Percentiles rank a stretch among this genome's conserved stretches.
Evolutionary conservation across 164 flowering plant genomes (phyloP).

Genomic region (Magnolia officinalis): DNA sequence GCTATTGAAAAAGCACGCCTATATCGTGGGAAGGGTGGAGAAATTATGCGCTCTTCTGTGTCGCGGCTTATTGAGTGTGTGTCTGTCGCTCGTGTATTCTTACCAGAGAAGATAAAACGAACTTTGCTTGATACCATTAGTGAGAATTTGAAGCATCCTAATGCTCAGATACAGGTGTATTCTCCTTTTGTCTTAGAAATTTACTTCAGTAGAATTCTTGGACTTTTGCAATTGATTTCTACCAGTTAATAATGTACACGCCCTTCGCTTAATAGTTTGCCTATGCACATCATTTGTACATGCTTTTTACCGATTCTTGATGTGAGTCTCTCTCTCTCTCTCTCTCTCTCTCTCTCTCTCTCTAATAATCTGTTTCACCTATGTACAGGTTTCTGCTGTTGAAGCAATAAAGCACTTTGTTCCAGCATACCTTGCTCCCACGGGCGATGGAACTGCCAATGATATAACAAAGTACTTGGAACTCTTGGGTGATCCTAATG

Average conservation of each 20-base stretch:
- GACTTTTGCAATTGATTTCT: slow-evolving; percentile 2
- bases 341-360: background rate
- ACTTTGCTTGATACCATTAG: slow-evolving; percentile 71
- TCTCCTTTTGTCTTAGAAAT: background rate
- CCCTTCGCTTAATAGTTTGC: background rate
- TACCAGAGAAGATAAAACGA: slow-evolving; percentile 56
- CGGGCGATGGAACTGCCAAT: slow-evolving; percentile 23
- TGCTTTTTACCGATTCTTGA: background rate
- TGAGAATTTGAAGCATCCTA: slow-evolving; percentile 93
- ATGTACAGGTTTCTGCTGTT: slow-evolving; percentile 69
- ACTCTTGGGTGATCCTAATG: slow-evolving; percentile 72
- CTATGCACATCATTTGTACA: background rate
- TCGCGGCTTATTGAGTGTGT: slow-evolving; percentile 82
- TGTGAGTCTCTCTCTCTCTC: background rate
- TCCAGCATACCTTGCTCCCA: slow-evolving; percentile 42
- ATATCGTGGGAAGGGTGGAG: slow-evolving; percentile 99
- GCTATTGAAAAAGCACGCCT: slow-evolving; percentile 98
- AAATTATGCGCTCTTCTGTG: slow-evolving; percentile 93
- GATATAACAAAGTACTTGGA: slow-evolving; percentile 59
- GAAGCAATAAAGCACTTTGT: slow-evolving; percentile 69
- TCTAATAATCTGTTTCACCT: background rate
- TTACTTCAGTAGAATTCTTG: background rate
- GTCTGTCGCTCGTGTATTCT: slow-evolving; percentile 41
- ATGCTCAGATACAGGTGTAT: slow-evolving; percentile 84
- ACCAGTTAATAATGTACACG: background rate